Evolutionary conservation across 1,284 basidiomycete species (phyloP).

Genomic region (Puccinia coronata): DNA sequence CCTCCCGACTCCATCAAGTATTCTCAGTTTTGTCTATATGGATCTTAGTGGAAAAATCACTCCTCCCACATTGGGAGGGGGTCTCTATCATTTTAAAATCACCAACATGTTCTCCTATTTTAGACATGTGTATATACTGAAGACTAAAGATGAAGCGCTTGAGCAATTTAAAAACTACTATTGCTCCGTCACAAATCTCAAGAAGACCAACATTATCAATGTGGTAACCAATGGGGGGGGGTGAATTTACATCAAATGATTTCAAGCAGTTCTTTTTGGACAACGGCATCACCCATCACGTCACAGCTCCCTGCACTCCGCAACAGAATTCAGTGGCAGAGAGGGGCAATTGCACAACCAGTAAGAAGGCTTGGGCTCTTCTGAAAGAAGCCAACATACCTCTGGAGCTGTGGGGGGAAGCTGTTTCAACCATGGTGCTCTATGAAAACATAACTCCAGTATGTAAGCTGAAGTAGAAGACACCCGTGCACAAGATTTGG

Average conservation of each 20-base stretch:
- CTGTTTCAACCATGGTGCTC: constrained; percentile 56
- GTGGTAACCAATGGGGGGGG: neutral
- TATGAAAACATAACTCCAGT: constrained; percentile 55
- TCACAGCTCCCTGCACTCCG: too few relatives aligned
- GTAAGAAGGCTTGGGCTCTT: constrained; percentile 55
- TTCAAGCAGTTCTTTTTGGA: neutral
- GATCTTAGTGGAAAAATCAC: too few relatives aligned
- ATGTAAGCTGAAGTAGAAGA: neutral
- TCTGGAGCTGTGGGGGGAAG: constrained; percentile 58
- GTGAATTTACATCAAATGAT: neutral
- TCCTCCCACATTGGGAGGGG: neutral
- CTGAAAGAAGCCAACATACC: constrained; percentile 56
- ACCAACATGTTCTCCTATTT: neutral
- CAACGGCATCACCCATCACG: neutral
- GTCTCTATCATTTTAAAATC: constrained; percentile 15
- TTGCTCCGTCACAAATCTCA: neutral
- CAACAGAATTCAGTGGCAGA: constrained; percentile 57
- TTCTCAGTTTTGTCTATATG: neutral
- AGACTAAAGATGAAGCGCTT: constrained; percentile 16
- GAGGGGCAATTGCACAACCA: constrained; percentile 56
- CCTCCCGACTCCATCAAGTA: neutral
- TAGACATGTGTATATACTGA: constrained; percentile 9
- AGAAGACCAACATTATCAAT: neutral
- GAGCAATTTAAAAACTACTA: neutral
- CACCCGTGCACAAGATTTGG: neutral